Evolutionary conservation across 2,329 filamentous ascomycete species (phyloP).

Genomic region (Aspergillus floridensis): DNA sequence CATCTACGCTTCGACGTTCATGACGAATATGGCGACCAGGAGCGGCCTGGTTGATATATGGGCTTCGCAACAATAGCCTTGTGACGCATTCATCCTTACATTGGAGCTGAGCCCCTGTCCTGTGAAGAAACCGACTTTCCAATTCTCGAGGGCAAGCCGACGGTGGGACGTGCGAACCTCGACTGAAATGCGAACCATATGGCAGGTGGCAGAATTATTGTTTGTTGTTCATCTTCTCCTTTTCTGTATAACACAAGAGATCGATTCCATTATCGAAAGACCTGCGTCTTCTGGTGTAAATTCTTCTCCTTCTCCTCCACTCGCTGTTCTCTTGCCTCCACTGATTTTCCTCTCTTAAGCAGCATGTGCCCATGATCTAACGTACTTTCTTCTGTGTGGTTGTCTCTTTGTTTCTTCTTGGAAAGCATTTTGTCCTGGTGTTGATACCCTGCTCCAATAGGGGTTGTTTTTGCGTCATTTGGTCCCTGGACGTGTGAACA

Average conservation of each 20-base stretch:
- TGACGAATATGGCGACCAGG: neutral
- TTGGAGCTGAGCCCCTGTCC: neutral
- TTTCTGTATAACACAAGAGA: conserved; percentile 21
- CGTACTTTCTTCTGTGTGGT: conserved; percentile 22
- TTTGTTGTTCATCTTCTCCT: conserved; percentile 2
- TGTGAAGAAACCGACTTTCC: neutral
- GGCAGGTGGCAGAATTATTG: neutral
- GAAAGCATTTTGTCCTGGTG: conserved; percentile 42
- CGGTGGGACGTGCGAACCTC: neutral
- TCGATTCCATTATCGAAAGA: conserved; percentile 10
- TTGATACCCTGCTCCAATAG: conserved; percentile 42
- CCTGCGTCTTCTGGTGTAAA: conserved; percentile 25
- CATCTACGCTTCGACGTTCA: neutral
- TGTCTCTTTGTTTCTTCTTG: conserved; percentile 15
- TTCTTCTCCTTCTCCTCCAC: conserved; percentile 22
- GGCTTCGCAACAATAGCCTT: neutral
- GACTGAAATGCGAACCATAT: neutral
- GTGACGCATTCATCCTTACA: neutral
- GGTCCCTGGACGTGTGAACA: conserved; percentile 13
- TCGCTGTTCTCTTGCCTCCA: conserved; percentile 10
- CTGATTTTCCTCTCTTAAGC: conserved; percentile 4
- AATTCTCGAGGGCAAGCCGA: neutral
- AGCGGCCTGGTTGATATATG: neutral
- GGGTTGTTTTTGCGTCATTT: conserved; percentile 23
- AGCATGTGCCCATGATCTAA: conserved; percentile 37